phyloP scores from a whole-genome alignment of 441 rosid species.

The Rhodomyrtus psidioides region DNA sequence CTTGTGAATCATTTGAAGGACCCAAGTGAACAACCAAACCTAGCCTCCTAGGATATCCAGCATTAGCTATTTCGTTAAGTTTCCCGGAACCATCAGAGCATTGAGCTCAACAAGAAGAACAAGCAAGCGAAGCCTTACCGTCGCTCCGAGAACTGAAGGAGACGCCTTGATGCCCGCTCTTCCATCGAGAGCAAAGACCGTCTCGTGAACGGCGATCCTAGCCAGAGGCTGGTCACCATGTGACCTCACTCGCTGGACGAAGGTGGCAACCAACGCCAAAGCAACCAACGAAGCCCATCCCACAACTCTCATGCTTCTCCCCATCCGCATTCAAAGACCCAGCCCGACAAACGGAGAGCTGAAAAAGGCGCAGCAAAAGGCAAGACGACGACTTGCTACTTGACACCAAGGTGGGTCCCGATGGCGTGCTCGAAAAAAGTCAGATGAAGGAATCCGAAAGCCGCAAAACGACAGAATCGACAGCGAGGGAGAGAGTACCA shows the following conservation, averaged over 20 bases:
- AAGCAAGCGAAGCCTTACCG: constrained; percentile 19
- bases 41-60: neutral
- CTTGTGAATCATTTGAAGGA: neutral
- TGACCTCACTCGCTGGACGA: constrained; percentile 26
- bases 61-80: neutral
- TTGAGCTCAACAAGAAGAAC: neutral
- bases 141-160: constrained; percentile 52
- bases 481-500: neutral
- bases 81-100: neutral
- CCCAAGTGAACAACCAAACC: neutral
- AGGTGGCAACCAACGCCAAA: neutral
- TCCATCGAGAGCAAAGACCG: constrained; percentile 25
- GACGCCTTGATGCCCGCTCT: constrained; percentile 49
- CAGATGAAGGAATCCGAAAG: neutral
- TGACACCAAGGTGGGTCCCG: neutral
- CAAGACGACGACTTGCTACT: neutral
- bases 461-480: neutral
- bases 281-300: neutral
- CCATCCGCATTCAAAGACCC: neutral
- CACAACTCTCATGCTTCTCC: neutral
- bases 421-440: neutral
- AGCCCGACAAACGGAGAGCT: neutral
- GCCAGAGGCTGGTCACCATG: constrained; percentile 67
- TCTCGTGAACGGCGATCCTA: constrained; percentile 39
- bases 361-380: neutral